These are phyloP conservation scores for Tetrahymena malaccensis DNA, from an alignment of 73 alveolate genomes.

Conservation along the genomic window DNA sequence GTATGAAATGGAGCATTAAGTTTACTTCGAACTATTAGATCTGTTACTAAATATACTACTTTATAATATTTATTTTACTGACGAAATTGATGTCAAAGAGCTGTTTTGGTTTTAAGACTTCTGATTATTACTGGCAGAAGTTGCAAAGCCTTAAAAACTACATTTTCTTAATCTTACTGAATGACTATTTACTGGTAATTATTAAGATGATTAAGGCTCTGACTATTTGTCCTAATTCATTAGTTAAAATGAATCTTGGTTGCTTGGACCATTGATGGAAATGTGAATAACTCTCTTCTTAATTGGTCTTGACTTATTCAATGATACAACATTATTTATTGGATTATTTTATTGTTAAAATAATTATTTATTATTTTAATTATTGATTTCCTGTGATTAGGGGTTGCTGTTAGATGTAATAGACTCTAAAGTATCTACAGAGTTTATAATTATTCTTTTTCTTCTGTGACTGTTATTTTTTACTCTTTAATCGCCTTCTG, in stretches of 20 bases:
- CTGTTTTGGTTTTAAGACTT: background rate
- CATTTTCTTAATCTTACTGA: background rate
- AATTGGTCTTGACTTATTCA: background rate
- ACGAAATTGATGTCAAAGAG: background rate
- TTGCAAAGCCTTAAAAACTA: background rate
- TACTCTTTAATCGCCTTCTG: background rate
- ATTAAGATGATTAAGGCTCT: background rate
- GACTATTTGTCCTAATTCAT: background rate
- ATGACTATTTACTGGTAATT: background rate
- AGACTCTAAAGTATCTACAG: background rate
- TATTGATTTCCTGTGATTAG: too few species aligned
- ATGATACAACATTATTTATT: background rate
- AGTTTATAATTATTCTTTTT: too few species aligned
- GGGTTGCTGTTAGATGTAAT: too few species aligned
- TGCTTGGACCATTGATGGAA: too few species aligned
- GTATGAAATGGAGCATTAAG: background rate
- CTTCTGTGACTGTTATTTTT: background rate
- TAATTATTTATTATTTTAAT: too few species aligned
- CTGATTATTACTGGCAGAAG: background rate
- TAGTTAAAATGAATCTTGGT: background rate
- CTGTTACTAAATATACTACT: background rate
- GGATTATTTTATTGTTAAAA: too few species aligned
- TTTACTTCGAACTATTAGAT: background rate
- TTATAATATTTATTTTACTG: background rate
- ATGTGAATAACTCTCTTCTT: background rate